Conservation (phyloP, 495 filamentous ascomycete genomes). For the Trichocladium uniseriatum region DNA sequence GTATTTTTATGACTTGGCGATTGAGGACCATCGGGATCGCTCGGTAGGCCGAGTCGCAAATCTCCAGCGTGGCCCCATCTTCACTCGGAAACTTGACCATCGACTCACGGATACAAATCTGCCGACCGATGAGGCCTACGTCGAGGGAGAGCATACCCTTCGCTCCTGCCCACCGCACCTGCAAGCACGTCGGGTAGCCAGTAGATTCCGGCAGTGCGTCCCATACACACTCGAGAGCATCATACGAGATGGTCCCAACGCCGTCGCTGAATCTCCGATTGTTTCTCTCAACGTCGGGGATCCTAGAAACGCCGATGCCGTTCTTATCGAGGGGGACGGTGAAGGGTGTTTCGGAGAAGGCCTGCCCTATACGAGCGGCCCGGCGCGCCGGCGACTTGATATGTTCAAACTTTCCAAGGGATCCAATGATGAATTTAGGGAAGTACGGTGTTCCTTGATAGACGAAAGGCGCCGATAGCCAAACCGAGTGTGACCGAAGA, state of each 20-base stretch:
- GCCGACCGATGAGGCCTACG: conserved; percentile 39
- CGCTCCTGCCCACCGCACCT: conserved; percentile 60
- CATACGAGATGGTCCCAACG: conserved; percentile 58
- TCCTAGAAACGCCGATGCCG: conserved; percentile 23
- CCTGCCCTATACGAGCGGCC: conserved; percentile 75
- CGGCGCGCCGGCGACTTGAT: conserved; percentile 63
- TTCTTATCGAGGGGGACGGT: conserved; percentile 33
- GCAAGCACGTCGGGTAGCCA: conserved; percentile 51
- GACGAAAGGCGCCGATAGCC: conserved; percentile 66
- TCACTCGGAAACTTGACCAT: conserved; percentile 70
- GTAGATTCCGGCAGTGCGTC: conserved; percentile 33
- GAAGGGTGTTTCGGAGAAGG: conserved; percentile 67
- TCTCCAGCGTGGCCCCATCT: conserved; percentile 51
- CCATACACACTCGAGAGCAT: conserved; percentile 46
- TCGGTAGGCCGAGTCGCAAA: conserved; percentile 57
- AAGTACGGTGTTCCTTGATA: conserved; percentile 35
- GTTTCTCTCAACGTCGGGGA: conserved; percentile 35
- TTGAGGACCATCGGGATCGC: conserved; percentile 64
- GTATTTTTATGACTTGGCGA: conserved; percentile 68
- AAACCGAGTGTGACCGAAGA: conserved; percentile 55
- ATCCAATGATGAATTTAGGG: conserved; percentile 44
- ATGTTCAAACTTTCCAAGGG: conserved; percentile 54
- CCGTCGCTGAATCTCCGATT: conserved; percentile 65
- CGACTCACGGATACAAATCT: conserved; percentile 50
- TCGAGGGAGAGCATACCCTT: conserved; percentile 72